Conservation (phyloP, 73 alveolate genomes). For the Effrenium voratum region DNA sequence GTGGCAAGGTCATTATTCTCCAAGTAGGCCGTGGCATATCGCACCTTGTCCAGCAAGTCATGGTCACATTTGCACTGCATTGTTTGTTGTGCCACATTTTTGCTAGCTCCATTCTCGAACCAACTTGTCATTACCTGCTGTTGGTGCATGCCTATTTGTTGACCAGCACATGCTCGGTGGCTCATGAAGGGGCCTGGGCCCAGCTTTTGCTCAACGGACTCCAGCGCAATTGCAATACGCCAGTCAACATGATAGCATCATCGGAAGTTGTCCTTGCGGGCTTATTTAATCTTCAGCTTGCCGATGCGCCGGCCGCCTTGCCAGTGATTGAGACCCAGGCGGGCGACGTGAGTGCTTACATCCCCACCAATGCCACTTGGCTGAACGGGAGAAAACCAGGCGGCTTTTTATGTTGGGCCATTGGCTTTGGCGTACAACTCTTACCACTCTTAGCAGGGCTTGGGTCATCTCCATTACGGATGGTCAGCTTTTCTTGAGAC, state of each 20-base stretch:
- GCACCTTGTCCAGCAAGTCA: constrained; percentile 80
- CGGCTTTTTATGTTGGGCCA: neutral
- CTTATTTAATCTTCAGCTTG: too few species aligned
- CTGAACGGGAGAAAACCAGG: neutral
- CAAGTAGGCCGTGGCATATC: constrained; percentile 99
- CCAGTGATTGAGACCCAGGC: constrained; percentile 99
- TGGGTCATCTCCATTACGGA: constrained; percentile 98
- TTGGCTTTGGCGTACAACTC: neutral
- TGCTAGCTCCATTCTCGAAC: too few species aligned
- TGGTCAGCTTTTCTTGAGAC: constrained; percentile 99
- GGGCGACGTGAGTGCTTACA: constrained; percentile 99
- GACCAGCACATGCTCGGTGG: too few species aligned
- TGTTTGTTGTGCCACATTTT: too few species aligned
- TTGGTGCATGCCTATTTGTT: too few species aligned
- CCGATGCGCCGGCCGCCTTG: constrained; percentile 98
- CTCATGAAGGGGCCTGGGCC: too few species aligned
- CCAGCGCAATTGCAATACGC: too few species aligned
- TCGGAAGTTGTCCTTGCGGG: too few species aligned
- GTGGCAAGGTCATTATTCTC: constrained; percentile 97
- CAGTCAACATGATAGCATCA: too few species aligned
- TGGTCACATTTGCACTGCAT: too few species aligned
- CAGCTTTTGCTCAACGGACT: too few species aligned
- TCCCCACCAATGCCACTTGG: constrained; percentile 97
- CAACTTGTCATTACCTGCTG: too few species aligned
- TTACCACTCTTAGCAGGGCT: neutral